Percentiles rank a stretch among this genome's conserved stretches.
phyloP scores from a whole-genome alignment of 306 rosid species.

The Cicer arietinum region DNA sequence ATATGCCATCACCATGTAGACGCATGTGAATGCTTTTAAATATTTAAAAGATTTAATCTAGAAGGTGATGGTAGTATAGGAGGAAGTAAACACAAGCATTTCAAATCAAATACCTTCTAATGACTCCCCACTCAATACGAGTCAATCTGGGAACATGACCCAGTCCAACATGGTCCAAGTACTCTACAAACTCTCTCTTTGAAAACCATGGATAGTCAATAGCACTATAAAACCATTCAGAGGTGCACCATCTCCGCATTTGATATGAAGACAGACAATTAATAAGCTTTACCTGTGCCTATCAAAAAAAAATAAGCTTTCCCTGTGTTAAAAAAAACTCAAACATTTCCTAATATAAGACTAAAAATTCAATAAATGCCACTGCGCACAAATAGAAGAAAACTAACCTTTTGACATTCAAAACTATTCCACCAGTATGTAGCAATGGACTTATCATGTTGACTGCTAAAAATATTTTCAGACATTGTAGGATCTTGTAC shows the following conservation, averaged over 20 bases:
- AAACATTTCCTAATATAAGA: slow-evolving; percentile 26
- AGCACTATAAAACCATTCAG: slow-evolving; percentile 98
- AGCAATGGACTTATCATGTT: slow-evolving; percentile 44
- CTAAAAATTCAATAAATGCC: slow-evolving; percentile 36
- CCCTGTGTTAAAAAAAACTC: slow-evolving; percentile 56
- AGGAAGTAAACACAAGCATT: slow-evolving; percentile 42
- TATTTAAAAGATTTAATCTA: slow-evolving; percentile 33
- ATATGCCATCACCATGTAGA: slow-evolving; percentile 35
- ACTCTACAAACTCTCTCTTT: slow-evolving; percentile 89
- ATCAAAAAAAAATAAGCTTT: slow-evolving; percentile 45
- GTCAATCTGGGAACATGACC: slow-evolving; percentile 95
- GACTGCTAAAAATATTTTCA: slow-evolving; percentile 51
- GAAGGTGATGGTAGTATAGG: slow-evolving; percentile 31
- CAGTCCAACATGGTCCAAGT: slow-evolving; percentile 91
- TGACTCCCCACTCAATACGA: slow-evolving; percentile 97
- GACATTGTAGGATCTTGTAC: slow-evolving; percentile 47
- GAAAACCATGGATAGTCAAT: slow-evolving; percentile 98
- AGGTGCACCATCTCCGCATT: slow-evolving; percentile 83
- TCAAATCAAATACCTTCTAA: slow-evolving; percentile 70
- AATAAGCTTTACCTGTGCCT: slow-evolving; percentile 68
- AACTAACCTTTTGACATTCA: slow-evolving; percentile 60
- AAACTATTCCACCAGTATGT: slow-evolving; percentile 43
- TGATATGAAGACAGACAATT: slow-evolving; percentile 71
- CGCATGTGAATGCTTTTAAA: slow-evolving; percentile 26
- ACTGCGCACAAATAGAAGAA: slow-evolving; percentile 38